phyloP scores from a whole-genome alignment of 495 filamentous ascomycete genomes.

The Neurospora sp. region DNA sequence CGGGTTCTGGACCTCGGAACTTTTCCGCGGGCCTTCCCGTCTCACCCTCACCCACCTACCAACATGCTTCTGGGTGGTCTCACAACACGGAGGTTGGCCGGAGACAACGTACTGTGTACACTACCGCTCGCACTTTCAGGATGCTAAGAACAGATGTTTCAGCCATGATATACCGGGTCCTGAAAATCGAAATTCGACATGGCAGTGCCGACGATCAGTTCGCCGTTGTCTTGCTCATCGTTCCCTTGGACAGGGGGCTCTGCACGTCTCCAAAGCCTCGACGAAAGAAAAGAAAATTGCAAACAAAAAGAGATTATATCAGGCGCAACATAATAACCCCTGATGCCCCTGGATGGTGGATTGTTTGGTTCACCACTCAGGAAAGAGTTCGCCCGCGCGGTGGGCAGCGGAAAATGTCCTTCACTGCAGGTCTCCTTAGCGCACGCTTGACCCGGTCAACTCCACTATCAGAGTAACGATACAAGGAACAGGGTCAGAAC shows the following conservation, averaged over 20 bases:
- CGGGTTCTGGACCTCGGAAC: background rate
- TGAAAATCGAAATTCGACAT: background rate
- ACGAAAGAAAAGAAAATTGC: background rate
- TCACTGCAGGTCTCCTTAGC: constrained; percentile 9
- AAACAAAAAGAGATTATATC: background rate
- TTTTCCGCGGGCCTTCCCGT: background rate
- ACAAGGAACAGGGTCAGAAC: constrained; percentile 16
- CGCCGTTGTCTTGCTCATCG: background rate
- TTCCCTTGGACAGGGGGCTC: background rate
- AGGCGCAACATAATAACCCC: background rate
- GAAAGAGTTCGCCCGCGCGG: background rate
- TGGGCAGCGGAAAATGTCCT: constrained; percentile 12
- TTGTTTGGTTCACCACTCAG: background rate
- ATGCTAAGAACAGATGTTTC: background rate
- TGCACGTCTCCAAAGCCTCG: background rate
- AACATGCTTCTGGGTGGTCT: background rate
- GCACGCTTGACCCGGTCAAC: constrained; percentile 12
- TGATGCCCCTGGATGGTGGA: background rate
- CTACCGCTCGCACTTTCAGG: background rate
- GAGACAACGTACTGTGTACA: background rate
- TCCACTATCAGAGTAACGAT: constrained; percentile 13
- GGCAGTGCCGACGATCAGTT: background rate
- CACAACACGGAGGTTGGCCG: background rate
- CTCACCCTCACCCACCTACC: background rate
- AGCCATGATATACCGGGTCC: background rate